Evolutionary conservation across 2,329 filamentous ascomycete species (phyloP).

Genomic region (Calonectria fujianensis): DNA sequence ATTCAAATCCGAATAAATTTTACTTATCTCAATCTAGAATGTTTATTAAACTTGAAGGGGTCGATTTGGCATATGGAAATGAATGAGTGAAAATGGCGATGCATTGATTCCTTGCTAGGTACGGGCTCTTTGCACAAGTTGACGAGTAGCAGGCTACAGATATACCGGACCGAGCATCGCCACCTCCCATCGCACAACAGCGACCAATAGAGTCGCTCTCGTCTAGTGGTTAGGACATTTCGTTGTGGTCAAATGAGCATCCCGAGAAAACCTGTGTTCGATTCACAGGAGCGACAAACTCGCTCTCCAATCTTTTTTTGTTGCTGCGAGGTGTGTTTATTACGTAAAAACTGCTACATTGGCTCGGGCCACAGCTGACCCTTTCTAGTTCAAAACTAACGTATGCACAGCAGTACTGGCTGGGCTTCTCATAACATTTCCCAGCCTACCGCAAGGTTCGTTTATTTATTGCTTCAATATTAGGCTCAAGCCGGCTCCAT

Average conservation of each 20-base stretch:
- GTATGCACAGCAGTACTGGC: not conserved
- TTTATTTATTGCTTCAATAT: too few relatives aligned
- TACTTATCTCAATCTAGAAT: not conserved
- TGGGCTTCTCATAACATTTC: not conserved
- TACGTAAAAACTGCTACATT: not conserved
- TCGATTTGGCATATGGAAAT: too few relatives aligned
- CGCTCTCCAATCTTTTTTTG: conserved; percentile 22
- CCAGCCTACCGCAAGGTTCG: not conserved
- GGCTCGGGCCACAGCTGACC: not conserved
- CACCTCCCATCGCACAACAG: not conserved
- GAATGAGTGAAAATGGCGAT: too few relatives aligned
- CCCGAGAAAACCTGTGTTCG: conserved; percentile 41
- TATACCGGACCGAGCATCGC: not conserved
- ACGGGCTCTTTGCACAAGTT: not conserved
- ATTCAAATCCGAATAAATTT: not conserved
- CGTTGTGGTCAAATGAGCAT: conserved; percentile 34
- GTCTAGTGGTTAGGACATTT: conserved; percentile 43
- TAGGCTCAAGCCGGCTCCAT: not conserved
- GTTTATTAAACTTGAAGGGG: too few relatives aligned
- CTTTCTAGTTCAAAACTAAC: not conserved
- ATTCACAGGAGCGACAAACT: conserved; percentile 34
- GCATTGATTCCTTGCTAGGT: too few relatives aligned
- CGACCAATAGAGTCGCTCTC: conserved; percentile 2
- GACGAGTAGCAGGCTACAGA: not conserved
- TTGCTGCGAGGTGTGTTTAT: not conserved